Percentiles rank a stretch among this genome's conserved stretches.
Evolutionary conservation across 2,329 filamentous ascomycete genomes (phyloP).

Genomic region (Tolypocladium album): DNA sequence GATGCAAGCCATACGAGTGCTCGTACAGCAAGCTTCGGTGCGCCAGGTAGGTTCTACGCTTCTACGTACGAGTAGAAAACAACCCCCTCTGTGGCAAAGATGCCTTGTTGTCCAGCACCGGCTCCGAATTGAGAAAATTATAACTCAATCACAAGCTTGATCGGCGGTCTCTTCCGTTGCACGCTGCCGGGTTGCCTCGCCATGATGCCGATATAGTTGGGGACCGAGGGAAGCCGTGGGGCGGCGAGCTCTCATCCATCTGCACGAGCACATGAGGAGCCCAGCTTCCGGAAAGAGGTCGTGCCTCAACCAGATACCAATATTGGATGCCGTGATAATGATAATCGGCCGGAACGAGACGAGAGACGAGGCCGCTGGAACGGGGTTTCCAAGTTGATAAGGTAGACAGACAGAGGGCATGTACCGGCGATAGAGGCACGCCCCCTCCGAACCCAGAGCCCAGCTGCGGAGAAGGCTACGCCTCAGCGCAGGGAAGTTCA

Average conservation of each 20-base stretch:
- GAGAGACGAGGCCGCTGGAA: neutral
- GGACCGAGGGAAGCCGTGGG: constrained; percentile 1
- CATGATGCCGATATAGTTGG: neutral
- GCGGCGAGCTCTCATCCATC: neutral
- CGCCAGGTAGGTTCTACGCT: neutral
- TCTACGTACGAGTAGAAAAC: no score
- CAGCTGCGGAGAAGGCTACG: neutral
- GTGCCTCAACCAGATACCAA: neutral
- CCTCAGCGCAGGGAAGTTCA: neutral
- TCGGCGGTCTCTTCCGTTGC: neutral
- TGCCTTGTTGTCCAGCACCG: neutral
- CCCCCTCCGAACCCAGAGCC: neutral
- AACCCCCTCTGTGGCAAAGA: neutral
- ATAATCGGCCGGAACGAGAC: neutral
- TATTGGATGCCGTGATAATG: neutral
- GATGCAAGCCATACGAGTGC: neutral
- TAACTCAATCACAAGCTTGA: neutral
- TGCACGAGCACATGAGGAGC: neutral
- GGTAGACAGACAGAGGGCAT: no score
- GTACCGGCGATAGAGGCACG: neutral
- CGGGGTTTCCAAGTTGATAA: neutral
- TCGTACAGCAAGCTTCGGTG: neutral
- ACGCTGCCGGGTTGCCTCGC: neutral
- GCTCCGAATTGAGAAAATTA: neutral
- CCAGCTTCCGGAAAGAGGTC: neutral